Conservation (phyloP, 257 asterid genomes). For the Ilex aquifolium region DNA sequence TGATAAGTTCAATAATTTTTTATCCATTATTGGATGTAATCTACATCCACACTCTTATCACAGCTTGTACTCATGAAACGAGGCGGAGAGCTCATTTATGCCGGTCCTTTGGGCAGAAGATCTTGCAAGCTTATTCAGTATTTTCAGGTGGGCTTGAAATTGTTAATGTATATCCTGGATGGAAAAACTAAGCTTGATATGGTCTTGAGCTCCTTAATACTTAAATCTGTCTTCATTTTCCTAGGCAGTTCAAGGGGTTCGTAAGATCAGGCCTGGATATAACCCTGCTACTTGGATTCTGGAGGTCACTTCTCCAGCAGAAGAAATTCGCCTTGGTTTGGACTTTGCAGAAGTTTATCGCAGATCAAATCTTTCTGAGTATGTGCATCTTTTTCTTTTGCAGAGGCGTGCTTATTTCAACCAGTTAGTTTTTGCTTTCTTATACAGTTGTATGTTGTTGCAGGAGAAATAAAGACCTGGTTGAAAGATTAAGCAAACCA, state of each 20-base stretch:
- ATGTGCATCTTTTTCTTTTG: constrained; percentile 4
- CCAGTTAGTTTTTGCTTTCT: not conserved
- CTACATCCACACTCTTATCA: not conserved
- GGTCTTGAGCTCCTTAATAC: not conserved
- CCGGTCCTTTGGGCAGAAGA: constrained; percentile 82
- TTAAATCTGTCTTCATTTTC: constrained; percentile 1
- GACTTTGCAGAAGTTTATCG: constrained; percentile 72
- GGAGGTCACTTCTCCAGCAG: constrained; percentile 69
- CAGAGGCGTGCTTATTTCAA: not conserved
- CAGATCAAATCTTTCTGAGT: constrained; percentile 57
- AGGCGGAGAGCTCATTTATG: constrained; percentile 87
- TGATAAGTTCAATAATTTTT: no score
- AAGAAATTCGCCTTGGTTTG: constrained; percentile 59
- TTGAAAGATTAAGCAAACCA: constrained; percentile 63
- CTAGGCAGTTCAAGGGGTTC: constrained; percentile 61
- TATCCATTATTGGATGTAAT: no score
- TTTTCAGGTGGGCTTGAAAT: constrained; percentile 56
- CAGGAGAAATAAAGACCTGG: constrained; percentile 68
- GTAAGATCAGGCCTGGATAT: constrained; percentile 56
- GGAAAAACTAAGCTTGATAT: no score
- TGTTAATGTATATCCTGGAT: no score
- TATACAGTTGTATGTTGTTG: constrained; percentile 6
- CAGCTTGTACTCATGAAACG: constrained; percentile 84
- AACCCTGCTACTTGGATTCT: constrained; percentile 96
- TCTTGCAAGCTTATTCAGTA: constrained; percentile 59